Evolutionary conservation across 2,329 filamentous ascomycete species (phyloP).

Genomic region (Curvularia sp.): DNA sequence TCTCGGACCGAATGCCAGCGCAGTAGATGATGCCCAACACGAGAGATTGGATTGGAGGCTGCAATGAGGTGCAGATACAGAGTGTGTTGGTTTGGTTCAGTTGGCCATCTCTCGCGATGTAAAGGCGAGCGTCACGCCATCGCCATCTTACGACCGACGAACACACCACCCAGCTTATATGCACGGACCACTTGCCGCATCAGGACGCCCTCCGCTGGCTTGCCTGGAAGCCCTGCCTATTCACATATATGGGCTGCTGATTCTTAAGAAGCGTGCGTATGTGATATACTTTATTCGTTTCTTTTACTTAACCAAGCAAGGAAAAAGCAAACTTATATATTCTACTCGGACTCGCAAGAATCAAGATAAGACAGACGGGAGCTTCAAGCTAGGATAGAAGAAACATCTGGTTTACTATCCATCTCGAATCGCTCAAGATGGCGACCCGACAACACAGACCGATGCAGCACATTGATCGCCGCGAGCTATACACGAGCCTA

Average conservation of each 20-base stretch:
- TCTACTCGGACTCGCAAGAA: neutral
- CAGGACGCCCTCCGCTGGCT: neutral
- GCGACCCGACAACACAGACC: conserved; percentile 34
- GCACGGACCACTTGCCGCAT: neutral
- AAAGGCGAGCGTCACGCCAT: conserved; percentile 31
- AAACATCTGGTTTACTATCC: neutral
- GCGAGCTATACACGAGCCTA: conserved; percentile 73
- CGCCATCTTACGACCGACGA: conserved; percentile 32
- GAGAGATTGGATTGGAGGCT: neutral
- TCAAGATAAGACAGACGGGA: neutral
- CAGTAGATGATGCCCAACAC: neutral
- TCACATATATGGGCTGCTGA: neutral
- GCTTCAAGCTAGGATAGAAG: neutral
- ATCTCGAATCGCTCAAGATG: conserved; percentile 23
- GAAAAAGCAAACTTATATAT: neutral
- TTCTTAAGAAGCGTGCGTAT: neutral
- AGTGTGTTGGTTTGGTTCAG: neutral
- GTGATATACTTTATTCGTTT: neutral
- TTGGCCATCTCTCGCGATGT: conserved; percentile 1
- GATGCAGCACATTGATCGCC: conserved; percentile 70
- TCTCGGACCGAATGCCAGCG: neutral
- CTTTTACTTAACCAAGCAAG: neutral
- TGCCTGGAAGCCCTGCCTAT: neutral
- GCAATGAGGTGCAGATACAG: neutral
- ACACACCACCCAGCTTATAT: conserved; percentile 6